These are phyloP conservation scores for Cutaneotrichosporon sp. DNA, from an alignment of 1,284 basidiomycete genomes.

Conservation along the genomic window DNA sequence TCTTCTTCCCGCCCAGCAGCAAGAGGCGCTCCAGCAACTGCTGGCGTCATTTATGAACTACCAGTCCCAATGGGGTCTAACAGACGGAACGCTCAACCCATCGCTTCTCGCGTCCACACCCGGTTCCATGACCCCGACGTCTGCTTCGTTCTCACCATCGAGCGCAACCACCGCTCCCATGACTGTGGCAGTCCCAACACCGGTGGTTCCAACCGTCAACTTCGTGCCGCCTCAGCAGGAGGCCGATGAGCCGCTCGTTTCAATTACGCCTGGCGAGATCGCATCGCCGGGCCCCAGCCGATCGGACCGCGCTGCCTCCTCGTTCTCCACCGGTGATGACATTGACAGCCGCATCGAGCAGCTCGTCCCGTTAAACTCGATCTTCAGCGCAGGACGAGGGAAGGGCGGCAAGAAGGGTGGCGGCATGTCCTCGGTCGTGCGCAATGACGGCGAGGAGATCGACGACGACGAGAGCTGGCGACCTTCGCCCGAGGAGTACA, in stretches of 20 bases:
- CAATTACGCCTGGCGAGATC: slow-evolving; percentile 31
- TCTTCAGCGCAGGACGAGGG: slow-evolving; percentile 52
- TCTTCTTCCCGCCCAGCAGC: slow-evolving; percentile 42
- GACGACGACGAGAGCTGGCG: slow-evolving; percentile 54
- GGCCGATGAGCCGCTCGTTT: slow-evolving; percentile 35
- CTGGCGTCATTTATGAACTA: slow-evolving; percentile 43
- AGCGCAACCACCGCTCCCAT: not conserved
- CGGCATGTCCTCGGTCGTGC: slow-evolving; percentile 53
- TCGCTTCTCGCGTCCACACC: slow-evolving; percentile 26
- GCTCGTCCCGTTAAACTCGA: slow-evolving; percentile 46
- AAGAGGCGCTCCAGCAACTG: slow-evolving; percentile 43
- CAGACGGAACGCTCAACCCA: slow-evolving; percentile 26
- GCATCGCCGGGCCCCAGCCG: slow-evolving; percentile 20
- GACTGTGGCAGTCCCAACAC: not conserved
- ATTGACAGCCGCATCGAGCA: slow-evolving; percentile 42
- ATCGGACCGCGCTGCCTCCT: slow-evolving; percentile 28
- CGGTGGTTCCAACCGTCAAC: slow-evolving; percentile 3
- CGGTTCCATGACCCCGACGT: not conserved
- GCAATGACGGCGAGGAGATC: slow-evolving; percentile 50
- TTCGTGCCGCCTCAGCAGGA: slow-evolving; percentile 15
- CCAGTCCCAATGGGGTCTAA: slow-evolving; percentile 35
- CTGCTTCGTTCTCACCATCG: slow-evolving; percentile 4
- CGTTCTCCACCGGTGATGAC: slow-evolving; percentile 27
- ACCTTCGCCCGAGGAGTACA: slow-evolving; percentile 78
- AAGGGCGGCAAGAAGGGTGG: slow-evolving; percentile 55